Conservation (phyloP, 441 rosid genomes). For the Corymbia calophylla region DNA sequence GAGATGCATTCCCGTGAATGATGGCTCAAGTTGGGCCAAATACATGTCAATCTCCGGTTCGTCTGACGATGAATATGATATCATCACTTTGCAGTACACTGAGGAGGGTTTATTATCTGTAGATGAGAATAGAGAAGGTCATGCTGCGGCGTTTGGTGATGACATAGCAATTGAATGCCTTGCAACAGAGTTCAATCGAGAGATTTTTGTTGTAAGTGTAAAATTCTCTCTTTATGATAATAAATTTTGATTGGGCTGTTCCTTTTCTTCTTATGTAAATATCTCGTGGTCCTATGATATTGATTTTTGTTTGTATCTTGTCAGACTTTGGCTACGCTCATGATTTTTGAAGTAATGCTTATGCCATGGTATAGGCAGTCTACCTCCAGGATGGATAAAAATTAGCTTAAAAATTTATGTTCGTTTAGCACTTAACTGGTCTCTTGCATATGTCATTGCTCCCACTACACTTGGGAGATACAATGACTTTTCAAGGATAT, state of each 20-base stretch:
- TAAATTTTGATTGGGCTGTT: not conserved
- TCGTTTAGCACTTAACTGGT: not conserved
- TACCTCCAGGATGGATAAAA: not conserved
- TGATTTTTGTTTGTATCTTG: not conserved
- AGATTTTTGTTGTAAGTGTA: slow-evolving; percentile 74
- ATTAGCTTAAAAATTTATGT: not conserved
- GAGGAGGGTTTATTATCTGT: slow-evolving; percentile 88
- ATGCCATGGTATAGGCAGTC: not conserved
- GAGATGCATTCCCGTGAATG: slow-evolving; percentile 73
- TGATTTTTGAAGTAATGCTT: not conserved
- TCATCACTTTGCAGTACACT: slow-evolving; percentile 80
- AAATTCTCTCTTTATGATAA: not conserved
- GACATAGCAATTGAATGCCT: slow-evolving; percentile 93
- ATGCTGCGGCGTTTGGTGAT: slow-evolving; percentile 92
- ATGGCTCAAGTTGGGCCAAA: slow-evolving; percentile 81
- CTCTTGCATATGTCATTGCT: not conserved
- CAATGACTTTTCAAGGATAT: not conserved
- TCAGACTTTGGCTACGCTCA: not conserved
- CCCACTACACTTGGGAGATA: not conserved
- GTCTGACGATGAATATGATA: slow-evolving; percentile 77
- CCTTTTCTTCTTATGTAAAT: not conserved
- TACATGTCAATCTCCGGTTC: slow-evolving; percentile 93
- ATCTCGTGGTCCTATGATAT: not conserved
- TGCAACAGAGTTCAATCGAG: slow-evolving; percentile 90
- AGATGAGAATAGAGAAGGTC: slow-evolving; percentile 80